Conservation (phyloP, 2,329 filamentous ascomycete species). For the Pezicula carpinea region DNA sequence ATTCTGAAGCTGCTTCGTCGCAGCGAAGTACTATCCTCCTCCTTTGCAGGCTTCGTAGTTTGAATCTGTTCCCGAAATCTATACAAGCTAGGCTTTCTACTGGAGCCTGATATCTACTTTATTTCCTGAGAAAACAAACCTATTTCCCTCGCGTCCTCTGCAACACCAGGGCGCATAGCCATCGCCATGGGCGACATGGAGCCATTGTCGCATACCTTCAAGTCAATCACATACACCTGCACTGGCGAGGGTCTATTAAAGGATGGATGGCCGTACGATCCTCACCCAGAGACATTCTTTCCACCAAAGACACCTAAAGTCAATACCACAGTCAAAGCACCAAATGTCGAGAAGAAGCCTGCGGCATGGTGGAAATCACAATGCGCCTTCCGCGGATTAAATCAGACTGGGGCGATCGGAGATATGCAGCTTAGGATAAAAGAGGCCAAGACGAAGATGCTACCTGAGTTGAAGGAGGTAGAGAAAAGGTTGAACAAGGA, state of each 20-base stretch:
- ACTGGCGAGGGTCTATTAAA: slow-evolving; percentile 14
- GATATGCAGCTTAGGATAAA: slow-evolving; percentile 13
- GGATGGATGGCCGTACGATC: slow-evolving; percentile 12
- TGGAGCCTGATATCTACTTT: too few relatives aligned
- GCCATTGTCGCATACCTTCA: slow-evolving; percentile 10
- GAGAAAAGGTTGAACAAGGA: slow-evolving; percentile 14
- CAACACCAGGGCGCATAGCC: background rate
- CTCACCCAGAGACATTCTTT: slow-evolving; percentile 12
- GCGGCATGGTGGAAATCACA: slow-evolving; percentile 16
- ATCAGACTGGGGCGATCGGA: slow-evolving; percentile 9
- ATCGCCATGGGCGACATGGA: slow-evolving; percentile 11
- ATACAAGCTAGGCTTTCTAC: too few relatives aligned
- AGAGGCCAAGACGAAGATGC: slow-evolving; percentile 15
- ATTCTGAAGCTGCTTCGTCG: too few relatives aligned
- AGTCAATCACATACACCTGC: slow-evolving; percentile 15
- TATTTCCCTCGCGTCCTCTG: too few relatives aligned
- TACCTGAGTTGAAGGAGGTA: slow-evolving; percentile 8
- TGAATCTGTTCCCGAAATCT: too few relatives aligned
- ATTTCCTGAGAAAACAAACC: too few relatives aligned
- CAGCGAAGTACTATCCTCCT: too few relatives aligned
- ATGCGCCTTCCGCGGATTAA: slow-evolving; percentile 15
- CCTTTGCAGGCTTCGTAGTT: too few relatives aligned
- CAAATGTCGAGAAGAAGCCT: slow-evolving; percentile 10
- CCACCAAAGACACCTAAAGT: slow-evolving; percentile 9
- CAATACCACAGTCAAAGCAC: slow-evolving; percentile 1